Base-by-base conservation (phyloP, 163 green algal species). In the Scenedesmus sp. region DNA sequence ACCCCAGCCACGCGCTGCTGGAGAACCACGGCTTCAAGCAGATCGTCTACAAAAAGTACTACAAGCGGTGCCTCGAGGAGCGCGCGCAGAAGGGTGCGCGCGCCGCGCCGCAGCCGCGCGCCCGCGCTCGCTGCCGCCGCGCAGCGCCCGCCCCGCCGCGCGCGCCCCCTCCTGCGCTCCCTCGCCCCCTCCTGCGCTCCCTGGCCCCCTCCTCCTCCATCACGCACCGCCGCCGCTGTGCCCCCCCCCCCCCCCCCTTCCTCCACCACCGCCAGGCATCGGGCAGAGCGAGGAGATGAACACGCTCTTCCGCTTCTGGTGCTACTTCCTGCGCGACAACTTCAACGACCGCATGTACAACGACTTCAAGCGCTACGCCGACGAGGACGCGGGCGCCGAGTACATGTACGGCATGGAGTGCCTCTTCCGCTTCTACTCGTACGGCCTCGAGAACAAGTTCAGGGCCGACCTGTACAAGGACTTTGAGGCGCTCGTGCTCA, bases 371-470 rank as follows among this genome's bases (percentile, higher is more conserved):
- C 83, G 80, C 58, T 88, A 87, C 63, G 89, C 89, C 1, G 80
- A 83, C 26, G 86, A 93, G 63, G 82, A 87, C 50, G 82, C 85
- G 5, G 73, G 69, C 24, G 70, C 81, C 24, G 63, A 77, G 63
- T 96, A 97, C 85, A 89, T 96, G 60, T 99, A 99, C 81, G 96
- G 96, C 66, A 87, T 97, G 73, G 95, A 99, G 88, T 98, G 96
- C 88, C 88, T 99, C 11, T 99, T 99, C 87, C 88, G 93, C 29
- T 91, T 89, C 84, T 99, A 92, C 90, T 94, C 85, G 60, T 99
- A 98, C 77, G 95, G 95, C 54, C 86, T 98, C 36, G 95, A 99
- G 84, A 89, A 90, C 63, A 85, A 80, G 11, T 98, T 97, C 80
- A 80, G 84, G 24, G 60, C 75, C 24, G 70, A 89, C 11, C 79